These are phyloP conservation scores for Gossypium ekmanianum DNA, from an alignment of 345 rosid genomes.

Conservation along the genomic window DNA sequence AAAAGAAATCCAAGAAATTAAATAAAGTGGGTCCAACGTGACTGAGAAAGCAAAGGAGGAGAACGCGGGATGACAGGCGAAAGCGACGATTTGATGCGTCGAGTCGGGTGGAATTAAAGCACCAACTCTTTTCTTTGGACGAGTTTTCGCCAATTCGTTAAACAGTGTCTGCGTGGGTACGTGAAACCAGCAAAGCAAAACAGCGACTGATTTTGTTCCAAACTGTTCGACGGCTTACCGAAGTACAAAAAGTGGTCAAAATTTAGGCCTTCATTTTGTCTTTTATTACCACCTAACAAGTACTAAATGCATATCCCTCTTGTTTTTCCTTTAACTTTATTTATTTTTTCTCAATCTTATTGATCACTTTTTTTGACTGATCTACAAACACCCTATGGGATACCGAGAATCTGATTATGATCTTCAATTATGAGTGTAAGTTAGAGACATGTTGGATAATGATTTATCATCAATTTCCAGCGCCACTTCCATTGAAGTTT, in stretches of 20 bases:
- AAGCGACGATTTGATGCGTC: neutral
- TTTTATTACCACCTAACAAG: neutral
- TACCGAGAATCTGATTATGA: no score
- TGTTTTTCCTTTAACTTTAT: no score
- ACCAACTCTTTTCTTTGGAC: neutral
- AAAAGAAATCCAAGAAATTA: neutral
- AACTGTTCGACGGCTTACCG: neutral
- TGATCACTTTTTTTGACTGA: no score
- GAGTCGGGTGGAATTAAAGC: neutral
- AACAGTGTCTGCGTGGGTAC: neutral
- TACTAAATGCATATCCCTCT: neutral
- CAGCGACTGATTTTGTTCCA: neutral
- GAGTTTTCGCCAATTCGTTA: neutral
- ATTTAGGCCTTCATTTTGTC: neutral
- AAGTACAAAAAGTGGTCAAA: neutral
- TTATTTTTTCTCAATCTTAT: no score
- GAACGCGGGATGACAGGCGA: constrained; percentile 13
- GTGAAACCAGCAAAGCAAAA: neutral
- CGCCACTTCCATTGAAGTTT: no score
- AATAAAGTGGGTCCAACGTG: constrained; percentile 9
- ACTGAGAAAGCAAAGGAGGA: neutral
- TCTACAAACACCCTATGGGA: no score
- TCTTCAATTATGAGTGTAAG: no score
- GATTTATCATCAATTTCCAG: no score
- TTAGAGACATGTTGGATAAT: no score